Evolutionary conservation across 2,329 filamentous ascomycete species (phyloP).

Genomic region (Nannizzia gypsea): DNA sequence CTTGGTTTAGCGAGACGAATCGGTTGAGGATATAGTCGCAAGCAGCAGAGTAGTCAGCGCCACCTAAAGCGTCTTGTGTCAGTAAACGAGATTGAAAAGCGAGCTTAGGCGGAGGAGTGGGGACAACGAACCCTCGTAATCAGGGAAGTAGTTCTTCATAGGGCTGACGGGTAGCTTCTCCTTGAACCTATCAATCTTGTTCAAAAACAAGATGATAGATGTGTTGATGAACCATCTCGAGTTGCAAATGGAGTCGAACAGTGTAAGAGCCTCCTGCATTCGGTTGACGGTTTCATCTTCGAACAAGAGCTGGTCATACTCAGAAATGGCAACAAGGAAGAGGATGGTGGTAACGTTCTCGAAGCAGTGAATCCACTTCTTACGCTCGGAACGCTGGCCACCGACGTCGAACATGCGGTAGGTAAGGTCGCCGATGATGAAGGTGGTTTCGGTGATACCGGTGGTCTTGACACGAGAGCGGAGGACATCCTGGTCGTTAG

Average conservation of each 20-base stretch:
- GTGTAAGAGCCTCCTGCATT: conserved; percentile 60
- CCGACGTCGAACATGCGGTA: conserved; percentile 98
- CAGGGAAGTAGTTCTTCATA: conserved; percentile 66
- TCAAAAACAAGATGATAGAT: conserved; percentile 60
- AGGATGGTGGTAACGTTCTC: conserved; percentile 96
- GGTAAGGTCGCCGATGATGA: conserved; percentile 86
- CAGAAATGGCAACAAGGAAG: conserved; percentile 91
- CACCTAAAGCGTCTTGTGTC: conserved; percentile 41
- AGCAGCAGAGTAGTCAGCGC: conserved; percentile 86
- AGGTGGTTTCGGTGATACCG: conserved; percentile 92
- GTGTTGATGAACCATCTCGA: conserved; percentile 62
- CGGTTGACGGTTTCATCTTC: conserved; percentile 86
- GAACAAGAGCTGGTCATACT: conserved; percentile 92
- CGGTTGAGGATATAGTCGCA: conserved; percentile 99
- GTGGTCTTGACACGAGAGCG: conserved; percentile 95
- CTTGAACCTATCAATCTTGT: conserved; percentile 66
- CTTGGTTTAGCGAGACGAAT: conserved; percentile 96
- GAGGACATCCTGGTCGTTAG: conserved; percentile 88
- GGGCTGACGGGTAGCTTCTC: conserved; percentile 61
- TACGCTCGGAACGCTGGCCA: conserved; percentile 87
- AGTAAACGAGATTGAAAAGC: conserved; percentile 11
- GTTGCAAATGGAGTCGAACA: conserved; percentile 64
- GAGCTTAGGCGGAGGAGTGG: not conserved
- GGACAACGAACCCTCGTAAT: conserved; percentile 53
- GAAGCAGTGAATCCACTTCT: conserved; percentile 99